Percentiles rank a stretch among this genome's conserved stretches.
Evolutionary conservation across 2,329 filamentous ascomycete species (phyloP).

Genomic region (Aureobasidium namibiae): DNA sequence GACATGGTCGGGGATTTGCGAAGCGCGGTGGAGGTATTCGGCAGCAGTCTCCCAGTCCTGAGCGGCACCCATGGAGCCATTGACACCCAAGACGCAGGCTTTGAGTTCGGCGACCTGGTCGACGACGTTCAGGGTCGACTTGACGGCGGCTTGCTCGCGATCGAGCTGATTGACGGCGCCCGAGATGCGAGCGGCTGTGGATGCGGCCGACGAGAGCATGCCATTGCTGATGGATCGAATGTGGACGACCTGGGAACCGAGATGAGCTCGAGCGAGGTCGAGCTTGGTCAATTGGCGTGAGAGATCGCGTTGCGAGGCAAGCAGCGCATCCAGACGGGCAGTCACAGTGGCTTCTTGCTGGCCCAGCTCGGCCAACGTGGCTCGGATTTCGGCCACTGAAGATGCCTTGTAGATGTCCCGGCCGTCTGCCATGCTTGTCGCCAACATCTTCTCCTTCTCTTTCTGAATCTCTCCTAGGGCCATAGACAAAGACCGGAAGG

Average conservation of each 20-base stretch:
- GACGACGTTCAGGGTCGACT: constrained; percentile 81
- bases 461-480: not conserved
- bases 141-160: constrained; percentile 82
- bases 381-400: constrained; percentile 70
- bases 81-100: constrained; percentile 87
- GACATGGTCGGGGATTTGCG: constrained; percentile 71
- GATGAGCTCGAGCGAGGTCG: constrained; percentile 78
- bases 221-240: constrained; percentile 77
- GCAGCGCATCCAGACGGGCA: constrained; percentile 62
- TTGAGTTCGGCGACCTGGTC: constrained; percentile 97
- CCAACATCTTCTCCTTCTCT: not conserved
- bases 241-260: constrained; percentile 78
- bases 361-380: constrained; percentile 67
- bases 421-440: not conserved
- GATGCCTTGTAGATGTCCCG: constrained; percentile 55
- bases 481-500: not conserved
- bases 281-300: constrained; percentile 78
- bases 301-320: constrained; percentile 78
- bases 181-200: constrained; percentile 78
- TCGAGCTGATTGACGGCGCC: constrained; percentile 81
- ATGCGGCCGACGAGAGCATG: constrained; percentile 80
- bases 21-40: constrained; percentile 75
- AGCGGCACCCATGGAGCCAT: constrained; percentile 92
- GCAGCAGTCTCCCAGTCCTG: constrained; percentile 99
- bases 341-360: constrained; percentile 67